Evolutionary conservation across 106 monocot species (phyloP).

Genomic region (Iris macrosiphon): DNA sequence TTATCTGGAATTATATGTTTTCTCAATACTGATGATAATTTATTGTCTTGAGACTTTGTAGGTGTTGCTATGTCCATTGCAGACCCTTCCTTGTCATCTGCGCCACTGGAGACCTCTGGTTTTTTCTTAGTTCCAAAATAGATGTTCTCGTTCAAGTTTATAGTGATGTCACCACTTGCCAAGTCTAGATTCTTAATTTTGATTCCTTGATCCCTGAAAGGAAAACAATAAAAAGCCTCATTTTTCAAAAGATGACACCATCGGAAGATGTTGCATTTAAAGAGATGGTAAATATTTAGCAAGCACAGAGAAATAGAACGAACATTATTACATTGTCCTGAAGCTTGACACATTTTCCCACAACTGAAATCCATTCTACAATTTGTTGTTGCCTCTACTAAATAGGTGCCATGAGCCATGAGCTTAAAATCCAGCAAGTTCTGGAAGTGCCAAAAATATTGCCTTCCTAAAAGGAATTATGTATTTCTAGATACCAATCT

Average conservation of each 20-base stretch:
- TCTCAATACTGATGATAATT: conserved; percentile 32
- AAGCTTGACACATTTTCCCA: no score
- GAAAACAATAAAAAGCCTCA: conserved; percentile 3
- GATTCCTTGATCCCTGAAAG: conserved; percentile 57
- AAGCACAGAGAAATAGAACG: no score
- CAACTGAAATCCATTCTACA: no score
- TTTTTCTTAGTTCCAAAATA: conserved; percentile 31
- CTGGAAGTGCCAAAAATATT: no score
- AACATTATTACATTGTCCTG: no score
- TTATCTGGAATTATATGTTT: conserved; percentile 77
- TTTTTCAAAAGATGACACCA: not conserved
- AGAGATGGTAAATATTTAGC: no score
- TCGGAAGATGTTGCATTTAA: no score
- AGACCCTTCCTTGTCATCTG: conserved; percentile 15
- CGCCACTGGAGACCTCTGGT: conserved; percentile 12
- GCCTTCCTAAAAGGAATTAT: no score
- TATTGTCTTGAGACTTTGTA: conserved; percentile 35
- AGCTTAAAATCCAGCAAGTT: no score
- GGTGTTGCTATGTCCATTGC: conserved; percentile 14
- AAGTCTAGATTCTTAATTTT: conserved; percentile 70
- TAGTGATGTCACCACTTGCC: conserved; percentile 43
- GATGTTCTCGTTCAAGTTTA: conserved; percentile 63
- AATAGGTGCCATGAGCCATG: no score
- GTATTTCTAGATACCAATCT: no score
- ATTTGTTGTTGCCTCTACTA: no score